Base-by-base conservation (phyloP, 2,329 filamentous ascomycete species). In the Salinomyces thailandicus region DNA sequence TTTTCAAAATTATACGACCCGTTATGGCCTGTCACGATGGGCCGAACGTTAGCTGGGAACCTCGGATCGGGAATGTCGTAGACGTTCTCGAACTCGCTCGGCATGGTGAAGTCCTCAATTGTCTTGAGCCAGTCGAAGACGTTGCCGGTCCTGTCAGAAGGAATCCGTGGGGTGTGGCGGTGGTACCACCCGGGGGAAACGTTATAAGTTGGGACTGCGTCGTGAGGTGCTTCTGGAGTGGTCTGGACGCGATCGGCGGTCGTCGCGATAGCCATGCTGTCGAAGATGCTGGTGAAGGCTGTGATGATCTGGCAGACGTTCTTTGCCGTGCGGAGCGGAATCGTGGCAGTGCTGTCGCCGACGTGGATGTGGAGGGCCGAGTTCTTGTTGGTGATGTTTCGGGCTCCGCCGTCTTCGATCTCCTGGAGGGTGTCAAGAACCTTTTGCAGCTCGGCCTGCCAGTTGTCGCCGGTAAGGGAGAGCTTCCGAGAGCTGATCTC, bases 351-450 rank as follows among this genome's bases (percentile, higher is more conserved):
- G 18, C 30, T 32, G 17, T 37, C 29, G 16, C 42, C 49, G 12
- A 51, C 34, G 35, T 50, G 49, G 3, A 51, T 37, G 34, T 50
- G 49, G 20, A 50, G 18, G 11, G 45, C 42, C 18, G 43, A 46
- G 3, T 33, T 33, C 1, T 15, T 13, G 26, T 51, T 50, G 7
- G 44, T 45, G 6, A 48, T 12, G 31, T 47, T 42, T 8, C 37
- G 24, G 11, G 38, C 39, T 8, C 36, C 44, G 5, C 14, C 4
- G 1, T 11, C 5, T 26, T 44, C 34, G 22, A 47, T 34, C 1
- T n/a, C 8, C 3, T 16, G 5, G 8, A 51, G 30, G 5, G 31
- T 33, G 3, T 36, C 3, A 1, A 50, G 36, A 1, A 51, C 38
- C 4, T 13, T 28, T 4, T 6, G 7, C 7, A 49, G 35, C 22